phyloP scores from a whole-genome alignment of 352 stramenopile genomes.

The Chrysophaeum taylorii region DNA sequence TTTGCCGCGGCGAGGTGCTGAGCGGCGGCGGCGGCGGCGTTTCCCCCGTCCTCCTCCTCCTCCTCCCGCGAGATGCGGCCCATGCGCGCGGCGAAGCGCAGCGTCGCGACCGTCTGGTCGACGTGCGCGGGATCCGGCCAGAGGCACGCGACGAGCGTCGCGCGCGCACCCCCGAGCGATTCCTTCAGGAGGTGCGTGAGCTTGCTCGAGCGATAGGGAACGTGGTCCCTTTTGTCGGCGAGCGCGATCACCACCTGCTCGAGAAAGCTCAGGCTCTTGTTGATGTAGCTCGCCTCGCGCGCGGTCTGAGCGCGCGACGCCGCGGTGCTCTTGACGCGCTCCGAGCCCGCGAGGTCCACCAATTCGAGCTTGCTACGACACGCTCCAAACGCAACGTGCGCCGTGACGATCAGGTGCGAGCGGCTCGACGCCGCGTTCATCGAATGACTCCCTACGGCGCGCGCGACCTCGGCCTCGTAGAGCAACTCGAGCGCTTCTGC shows the following conservation, averaged over 20 bases:
- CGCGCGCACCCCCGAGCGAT: conserved; percentile 34
- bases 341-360: conserved; percentile 28
- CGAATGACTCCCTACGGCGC: conserved; percentile 60
- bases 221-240: conserved; percentile 25
- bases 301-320: conserved; percentile 4
- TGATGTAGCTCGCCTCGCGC: conserved; percentile 27
- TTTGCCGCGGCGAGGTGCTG: conserved; percentile 10
- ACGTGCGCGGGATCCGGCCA: conserved; percentile 57
- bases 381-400: conserved; percentile 54
- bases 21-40: conserved; percentile 4
- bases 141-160: conserved; percentile 44
- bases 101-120: conserved; percentile 45
- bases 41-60: not conserved
- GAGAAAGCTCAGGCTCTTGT: conserved; percentile 30
- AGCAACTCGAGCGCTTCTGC: conserved; percentile 61
- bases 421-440: conserved; percentile 57
- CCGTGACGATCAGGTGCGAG: conserved; percentile 64
- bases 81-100: conserved; percentile 54
- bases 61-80: conserved; percentile 53
- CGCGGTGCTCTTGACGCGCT: conserved; percentile 21
- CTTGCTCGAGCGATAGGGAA: conserved; percentile 27
- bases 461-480: conserved; percentile 60
- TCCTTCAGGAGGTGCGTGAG: conserved; percentile 37
- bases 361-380: conserved; percentile 35
- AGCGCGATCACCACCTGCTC: conserved; percentile 31